Evolutionary conservation across 805 yeast species (phyloP).

Genomic region (Kurtzmaniella fragi): DNA sequence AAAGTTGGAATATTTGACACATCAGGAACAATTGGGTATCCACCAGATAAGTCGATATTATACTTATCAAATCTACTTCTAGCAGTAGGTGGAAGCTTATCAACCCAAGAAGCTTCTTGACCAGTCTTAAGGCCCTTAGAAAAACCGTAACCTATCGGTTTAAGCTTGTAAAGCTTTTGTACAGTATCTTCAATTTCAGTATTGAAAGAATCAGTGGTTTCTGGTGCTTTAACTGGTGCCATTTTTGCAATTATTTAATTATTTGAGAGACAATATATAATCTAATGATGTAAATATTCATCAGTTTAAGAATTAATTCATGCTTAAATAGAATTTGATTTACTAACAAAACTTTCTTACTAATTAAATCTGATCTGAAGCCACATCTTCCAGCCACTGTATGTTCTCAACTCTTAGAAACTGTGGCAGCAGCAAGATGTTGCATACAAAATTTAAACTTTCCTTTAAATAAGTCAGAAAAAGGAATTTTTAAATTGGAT

Average conservation of each 20-base stretch:
- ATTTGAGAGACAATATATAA: no score
- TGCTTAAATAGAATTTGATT: no score
- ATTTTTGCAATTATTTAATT: neutral
- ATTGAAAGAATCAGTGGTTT: neutral
- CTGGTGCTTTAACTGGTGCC: slow-evolving; percentile 3
- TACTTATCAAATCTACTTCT: slow-evolving; percentile 18
- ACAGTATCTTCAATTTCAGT: slow-evolving; percentile 11
- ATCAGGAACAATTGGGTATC: slow-evolving; percentile 21
- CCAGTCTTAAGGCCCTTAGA: slow-evolving; percentile 5
- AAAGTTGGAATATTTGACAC: slow-evolving; percentile 19
- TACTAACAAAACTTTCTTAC: no score
- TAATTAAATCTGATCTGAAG: no score
- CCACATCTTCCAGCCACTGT: no score
- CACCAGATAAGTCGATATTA: slow-evolving; percentile 20
- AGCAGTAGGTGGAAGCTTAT: slow-evolving; percentile 17
- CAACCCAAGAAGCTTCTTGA: slow-evolving; percentile 10
- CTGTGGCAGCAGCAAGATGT: no score
- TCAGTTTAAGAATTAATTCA: no score
- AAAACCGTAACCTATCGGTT: slow-evolving; percentile 8
- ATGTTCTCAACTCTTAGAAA: no score
- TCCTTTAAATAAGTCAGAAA: no score
- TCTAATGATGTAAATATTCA: no score
- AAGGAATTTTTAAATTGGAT: no score
- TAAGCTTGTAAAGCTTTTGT: slow-evolving; percentile 10
- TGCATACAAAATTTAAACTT: no score